phyloP scores from a whole-genome alignment of 179 eudicot species.

The Spinacia oleracea region DNA sequence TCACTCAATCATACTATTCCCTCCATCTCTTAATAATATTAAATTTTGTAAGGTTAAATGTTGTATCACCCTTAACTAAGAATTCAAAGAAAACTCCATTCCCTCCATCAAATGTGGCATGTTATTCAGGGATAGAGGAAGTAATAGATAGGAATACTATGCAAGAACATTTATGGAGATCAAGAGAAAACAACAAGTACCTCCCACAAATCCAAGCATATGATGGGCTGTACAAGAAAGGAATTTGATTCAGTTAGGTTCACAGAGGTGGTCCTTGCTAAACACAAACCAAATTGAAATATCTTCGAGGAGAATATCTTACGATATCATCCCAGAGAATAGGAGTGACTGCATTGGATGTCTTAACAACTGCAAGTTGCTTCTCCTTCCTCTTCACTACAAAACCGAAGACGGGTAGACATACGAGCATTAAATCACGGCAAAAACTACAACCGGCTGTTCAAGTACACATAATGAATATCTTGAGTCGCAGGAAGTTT shows the following conservation, averaged over 20 bases:
- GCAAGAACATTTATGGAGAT: constrained; percentile 9
- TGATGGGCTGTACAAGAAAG: constrained; percentile 65
- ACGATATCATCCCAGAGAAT: constrained; percentile 85
- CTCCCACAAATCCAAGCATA: constrained; percentile 95
- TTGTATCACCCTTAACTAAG: too few relatives aligned
- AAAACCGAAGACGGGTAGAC: constrained; percentile 19
- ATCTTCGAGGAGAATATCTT: constrained; percentile 30
- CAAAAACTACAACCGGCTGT: not conserved
- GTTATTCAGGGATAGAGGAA: too few relatives aligned
- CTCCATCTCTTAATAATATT: not conserved
- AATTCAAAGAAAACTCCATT: too few relatives aligned
- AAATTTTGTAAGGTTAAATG: not conserved
- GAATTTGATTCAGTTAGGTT: not conserved
- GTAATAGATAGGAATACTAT: not conserved
- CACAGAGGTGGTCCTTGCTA: not conserved
- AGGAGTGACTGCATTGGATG: constrained; percentile 77
- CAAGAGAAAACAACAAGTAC: constrained; percentile 39
- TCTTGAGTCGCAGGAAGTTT: not conserved
- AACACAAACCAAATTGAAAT: not conserved
- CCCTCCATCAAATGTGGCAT: too few relatives aligned
- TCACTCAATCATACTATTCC: not conserved
- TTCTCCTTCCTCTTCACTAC: constrained; percentile 77
- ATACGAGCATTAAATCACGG: not conserved
- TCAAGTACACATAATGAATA: not conserved
- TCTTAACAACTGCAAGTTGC: constrained; percentile 69